These are phyloP conservation scores for Omphalea diandra DNA, from an alignment of 441 rosid species.

Conservation along the genomic window DNA sequence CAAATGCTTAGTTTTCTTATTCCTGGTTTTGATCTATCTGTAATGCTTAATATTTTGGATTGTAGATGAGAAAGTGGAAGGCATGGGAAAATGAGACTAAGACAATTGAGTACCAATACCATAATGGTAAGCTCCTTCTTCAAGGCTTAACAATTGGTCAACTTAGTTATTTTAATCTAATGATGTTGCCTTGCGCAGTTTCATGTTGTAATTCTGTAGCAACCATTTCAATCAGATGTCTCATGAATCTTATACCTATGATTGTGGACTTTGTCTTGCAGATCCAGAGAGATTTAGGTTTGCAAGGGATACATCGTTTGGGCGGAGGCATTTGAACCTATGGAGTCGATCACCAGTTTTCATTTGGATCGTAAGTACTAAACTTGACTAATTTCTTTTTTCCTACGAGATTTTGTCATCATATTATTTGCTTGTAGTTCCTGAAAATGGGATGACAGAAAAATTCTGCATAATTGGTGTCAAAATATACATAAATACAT, in stretches of 20 bases:
- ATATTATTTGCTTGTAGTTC: no score
- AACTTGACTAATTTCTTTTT: no score
- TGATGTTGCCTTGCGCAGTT: not conserved
- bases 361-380: constrained; percentile 79
- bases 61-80: constrained; percentile 93
- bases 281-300: constrained; percentile 97
- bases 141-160: not conserved
- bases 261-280: constrained; percentile 29
- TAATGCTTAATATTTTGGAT: not conserved
- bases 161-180: not conserved
- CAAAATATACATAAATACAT: no score
- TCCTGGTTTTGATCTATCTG: not conserved
- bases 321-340: constrained; percentile 66
- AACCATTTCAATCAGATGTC: not conserved
- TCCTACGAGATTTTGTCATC: not conserved
- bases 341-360: constrained; percentile 69
- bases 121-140: constrained; percentile 46
- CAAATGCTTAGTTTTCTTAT: not conserved
- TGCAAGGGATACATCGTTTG: constrained; percentile 96
- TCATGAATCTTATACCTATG: not conserved
- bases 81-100: constrained; percentile 83
- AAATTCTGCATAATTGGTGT: not conserved
- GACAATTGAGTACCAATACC: constrained; percentile 75
- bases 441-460: not conserved
- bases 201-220: not conserved